A percentile compares a stretch with the other conserved stretches of the same genome.
phyloP scores from a whole-genome alignment of 2,329 filamentous ascomycete species.

The Clonostachys sp. region DNA sequence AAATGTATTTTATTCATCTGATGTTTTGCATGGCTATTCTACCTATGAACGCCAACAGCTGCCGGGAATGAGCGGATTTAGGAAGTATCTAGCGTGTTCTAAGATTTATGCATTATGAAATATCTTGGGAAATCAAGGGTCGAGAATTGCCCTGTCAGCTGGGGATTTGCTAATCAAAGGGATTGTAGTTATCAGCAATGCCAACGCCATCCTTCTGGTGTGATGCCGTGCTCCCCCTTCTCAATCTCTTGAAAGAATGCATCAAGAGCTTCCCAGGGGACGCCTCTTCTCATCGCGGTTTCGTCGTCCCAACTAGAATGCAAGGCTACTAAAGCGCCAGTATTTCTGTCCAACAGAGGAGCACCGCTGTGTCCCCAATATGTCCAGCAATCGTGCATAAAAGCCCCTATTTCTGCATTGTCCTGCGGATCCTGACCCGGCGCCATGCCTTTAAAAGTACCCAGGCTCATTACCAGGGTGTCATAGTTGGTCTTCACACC shows the following conservation, averaged over 20 bases:
- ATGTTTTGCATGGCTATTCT: too few relatives aligned
- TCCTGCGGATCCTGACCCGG: slow-evolving; percentile 36
- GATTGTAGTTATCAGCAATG: too few relatives aligned
- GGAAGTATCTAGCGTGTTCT: too few relatives aligned
- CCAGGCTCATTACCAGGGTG: slow-evolving; percentile 38
- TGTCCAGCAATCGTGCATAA: slow-evolving; percentile 51
- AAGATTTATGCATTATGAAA: too few relatives aligned
- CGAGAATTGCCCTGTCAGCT: too few relatives aligned
- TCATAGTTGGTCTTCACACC: slow-evolving; percentile 36
- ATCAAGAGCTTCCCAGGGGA: slow-evolving; percentile 35
- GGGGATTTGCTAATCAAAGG: too few relatives aligned
- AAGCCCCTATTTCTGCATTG: slow-evolving; percentile 43
- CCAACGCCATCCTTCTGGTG: too few relatives aligned
- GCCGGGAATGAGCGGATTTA: too few relatives aligned
- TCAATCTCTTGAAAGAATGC: slow-evolving; percentile 24
- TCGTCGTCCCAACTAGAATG: slow-evolving; percentile 51
- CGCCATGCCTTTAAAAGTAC: slow-evolving; percentile 31
- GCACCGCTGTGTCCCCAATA: slow-evolving; percentile 54
- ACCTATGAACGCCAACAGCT: too few relatives aligned
- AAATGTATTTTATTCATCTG: too few relatives aligned
- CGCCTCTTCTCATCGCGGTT: slow-evolving; percentile 43
- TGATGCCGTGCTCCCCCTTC: too few relatives aligned
- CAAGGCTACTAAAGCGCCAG: slow-evolving; percentile 37
- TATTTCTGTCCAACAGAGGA: slow-evolving; percentile 32
- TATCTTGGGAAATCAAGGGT: too few relatives aligned